Percentiles rank a stretch among this genome's conserved stretches.
phyloP scores from a whole-genome alignment of 2,329 filamentous ascomycete species.

The Venturia nashicola region DNA sequence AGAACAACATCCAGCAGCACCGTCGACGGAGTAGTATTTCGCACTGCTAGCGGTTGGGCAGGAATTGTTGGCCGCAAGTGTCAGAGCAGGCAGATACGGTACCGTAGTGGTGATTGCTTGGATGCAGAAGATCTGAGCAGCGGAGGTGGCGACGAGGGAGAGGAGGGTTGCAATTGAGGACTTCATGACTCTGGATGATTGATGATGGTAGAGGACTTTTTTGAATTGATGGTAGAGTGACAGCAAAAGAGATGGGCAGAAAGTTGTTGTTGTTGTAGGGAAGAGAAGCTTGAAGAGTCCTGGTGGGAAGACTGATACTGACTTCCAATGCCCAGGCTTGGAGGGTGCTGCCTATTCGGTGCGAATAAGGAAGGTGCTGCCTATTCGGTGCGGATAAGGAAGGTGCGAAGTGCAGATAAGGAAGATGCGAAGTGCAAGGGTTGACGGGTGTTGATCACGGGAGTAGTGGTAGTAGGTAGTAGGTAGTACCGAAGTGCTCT shows the following conservation, averaged over 20 bases:
- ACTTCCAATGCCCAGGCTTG: too few species aligned
- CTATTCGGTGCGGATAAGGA: too few species aligned
- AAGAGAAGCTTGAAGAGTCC: background rate
- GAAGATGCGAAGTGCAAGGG: background rate
- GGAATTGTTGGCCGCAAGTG: background rate
- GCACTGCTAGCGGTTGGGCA: background rate
- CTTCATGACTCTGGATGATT: background rate
- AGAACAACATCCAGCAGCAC: background rate
- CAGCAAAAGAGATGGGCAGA: background rate
- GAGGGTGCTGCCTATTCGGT: background rate
- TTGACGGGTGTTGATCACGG: background rate
- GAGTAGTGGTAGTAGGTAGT: background rate
- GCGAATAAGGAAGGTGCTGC: too few species aligned
- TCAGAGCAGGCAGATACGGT: background rate
- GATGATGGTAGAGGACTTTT: background rate
- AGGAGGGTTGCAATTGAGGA: background rate
- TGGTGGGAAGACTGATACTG: background rate
- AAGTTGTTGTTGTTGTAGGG: slow-evolving; percentile 2
- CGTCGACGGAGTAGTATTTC: background rate
- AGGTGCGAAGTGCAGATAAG: background rate
- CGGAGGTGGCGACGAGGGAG: background rate
- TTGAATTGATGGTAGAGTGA: background rate
- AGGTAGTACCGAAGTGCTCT: too few species aligned
- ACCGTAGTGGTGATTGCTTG: background rate
- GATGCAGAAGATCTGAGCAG: background rate